These are phyloP conservation scores for Populus hybrid DNA, from an alignment of 441 rosid genomes.

Conservation along the genomic window DNA sequence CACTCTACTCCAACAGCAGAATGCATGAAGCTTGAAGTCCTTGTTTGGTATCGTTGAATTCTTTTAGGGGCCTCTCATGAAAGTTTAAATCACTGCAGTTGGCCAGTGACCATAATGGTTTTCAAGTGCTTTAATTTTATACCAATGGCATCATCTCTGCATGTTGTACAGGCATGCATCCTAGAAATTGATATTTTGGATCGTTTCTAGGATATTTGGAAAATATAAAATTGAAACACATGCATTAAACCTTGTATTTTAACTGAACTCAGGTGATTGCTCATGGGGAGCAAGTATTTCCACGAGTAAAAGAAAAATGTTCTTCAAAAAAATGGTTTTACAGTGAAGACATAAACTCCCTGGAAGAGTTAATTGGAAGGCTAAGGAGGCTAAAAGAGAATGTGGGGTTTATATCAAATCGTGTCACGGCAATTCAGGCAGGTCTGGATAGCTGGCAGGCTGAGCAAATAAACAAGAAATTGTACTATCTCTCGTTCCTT, in stretches of 20 bases:
- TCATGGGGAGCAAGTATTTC: slow-evolving; percentile 95
- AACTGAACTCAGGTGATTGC: slow-evolving; percentile 64
- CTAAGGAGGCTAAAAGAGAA: slow-evolving; percentile 89
- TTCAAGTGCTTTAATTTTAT: background rate
- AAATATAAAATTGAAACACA: background rate
- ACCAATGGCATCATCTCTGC: background rate
- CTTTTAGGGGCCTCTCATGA: background rate
- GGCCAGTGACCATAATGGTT: background rate
- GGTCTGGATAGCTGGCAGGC: slow-evolving; percentile 93
- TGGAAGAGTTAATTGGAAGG: slow-evolving; percentile 80
- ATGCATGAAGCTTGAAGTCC: slow-evolving; percentile 5
- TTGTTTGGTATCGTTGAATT: background rate
- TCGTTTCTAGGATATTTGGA: background rate
- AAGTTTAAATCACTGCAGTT: background rate
- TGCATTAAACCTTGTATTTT: slow-evolving; percentile 3
- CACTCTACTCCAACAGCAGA: background rate
- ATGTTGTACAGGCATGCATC: background rate
- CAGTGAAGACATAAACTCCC: slow-evolving; percentile 50
- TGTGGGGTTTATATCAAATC: slow-evolving; percentile 85
- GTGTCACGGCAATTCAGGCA: slow-evolving; percentile 84
- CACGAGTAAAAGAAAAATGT: slow-evolving; percentile 87
- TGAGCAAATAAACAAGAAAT: slow-evolving; percentile 87
- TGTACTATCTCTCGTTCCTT: slow-evolving; percentile 87
- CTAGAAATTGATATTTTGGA: background rate
- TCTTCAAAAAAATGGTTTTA: slow-evolving; percentile 76